phyloP scores from a whole-genome alignment of 116 monocot genomes.

The Trichopus zeylanicus region DNA sequence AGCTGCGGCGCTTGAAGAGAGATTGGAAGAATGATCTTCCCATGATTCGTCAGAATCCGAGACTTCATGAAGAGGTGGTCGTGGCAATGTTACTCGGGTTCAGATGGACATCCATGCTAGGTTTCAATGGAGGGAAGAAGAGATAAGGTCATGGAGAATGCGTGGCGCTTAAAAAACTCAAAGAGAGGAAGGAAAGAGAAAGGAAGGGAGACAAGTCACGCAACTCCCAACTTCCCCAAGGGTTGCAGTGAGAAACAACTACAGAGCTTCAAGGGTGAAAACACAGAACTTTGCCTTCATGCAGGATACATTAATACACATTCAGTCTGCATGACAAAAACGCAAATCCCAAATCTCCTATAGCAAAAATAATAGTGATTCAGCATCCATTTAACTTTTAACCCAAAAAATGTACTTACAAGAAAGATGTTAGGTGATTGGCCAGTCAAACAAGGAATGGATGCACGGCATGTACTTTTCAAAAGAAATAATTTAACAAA shows the following conservation, averaged over 20 bases:
- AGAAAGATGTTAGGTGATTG: conserved; percentile 19
- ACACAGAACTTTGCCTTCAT: neutral
- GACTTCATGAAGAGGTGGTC: neutral
- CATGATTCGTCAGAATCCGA: conserved; percentile 3
- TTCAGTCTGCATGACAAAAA: too few relatives aligned
- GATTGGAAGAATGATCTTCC: conserved; percentile 8
- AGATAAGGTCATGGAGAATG: neutral
- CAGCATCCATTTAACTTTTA: too few relatives aligned
- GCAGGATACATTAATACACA: neutral
- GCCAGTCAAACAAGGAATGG: neutral
- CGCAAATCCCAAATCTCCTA: too few relatives aligned
- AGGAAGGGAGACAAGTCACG: conserved; percentile 24
- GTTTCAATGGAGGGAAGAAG: neutral
- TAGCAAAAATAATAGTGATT: too few relatives aligned
- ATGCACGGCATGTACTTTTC: too few relatives aligned
- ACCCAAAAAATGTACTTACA: neutral
- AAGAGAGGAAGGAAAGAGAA: neutral
- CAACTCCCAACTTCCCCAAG: conserved; percentile 6
- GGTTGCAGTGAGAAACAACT: too few relatives aligned
- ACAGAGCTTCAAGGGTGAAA: neutral
- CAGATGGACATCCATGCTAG: too few relatives aligned
- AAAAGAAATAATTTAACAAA: neutral
- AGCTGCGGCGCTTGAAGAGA: neutral
- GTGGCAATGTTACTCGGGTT: too few relatives aligned
- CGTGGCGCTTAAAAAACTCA: neutral